Evolutionary conservation across 2,329 filamentous ascomycete species (phyloP).

Genomic region (Pestalotiopsis sp.): DNA sequence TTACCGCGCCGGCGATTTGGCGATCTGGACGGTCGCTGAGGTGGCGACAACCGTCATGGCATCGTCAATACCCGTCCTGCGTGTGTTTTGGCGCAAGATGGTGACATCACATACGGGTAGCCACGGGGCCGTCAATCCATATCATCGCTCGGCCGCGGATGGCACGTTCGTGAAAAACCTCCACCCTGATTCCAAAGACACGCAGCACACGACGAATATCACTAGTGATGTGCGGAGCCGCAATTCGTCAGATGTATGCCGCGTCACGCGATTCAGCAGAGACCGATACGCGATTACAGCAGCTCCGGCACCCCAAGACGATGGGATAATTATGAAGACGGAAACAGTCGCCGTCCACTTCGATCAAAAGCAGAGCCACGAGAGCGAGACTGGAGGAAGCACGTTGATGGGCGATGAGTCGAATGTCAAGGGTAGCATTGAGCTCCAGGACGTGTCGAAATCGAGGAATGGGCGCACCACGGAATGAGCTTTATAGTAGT

Average conservation of each 20-base stretch:
- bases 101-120: background rate
- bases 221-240: background rate
- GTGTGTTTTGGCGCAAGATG: constrained; percentile 7
- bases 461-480: background rate
- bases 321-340: background rate
- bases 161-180: background rate
- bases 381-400: background rate
- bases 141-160: constrained; percentile 4
- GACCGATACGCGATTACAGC: background rate
- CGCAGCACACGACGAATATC: background rate
- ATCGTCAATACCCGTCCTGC: constrained; percentile 26
- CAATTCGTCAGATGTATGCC: background rate
- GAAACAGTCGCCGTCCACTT: background rate
- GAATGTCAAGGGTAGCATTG: background rate
- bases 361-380: background rate
- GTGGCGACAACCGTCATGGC: constrained; percentile 37
- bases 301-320: background rate
- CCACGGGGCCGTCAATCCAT: background rate
- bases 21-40: constrained; percentile 32
- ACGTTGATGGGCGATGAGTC: background rate
- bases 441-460: background rate
- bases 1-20: constrained; percentile 21
- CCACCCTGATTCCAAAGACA: background rate
- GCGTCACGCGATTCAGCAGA: background rate
- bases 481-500: background rate